Evolutionary conservation across 495 filamentous ascomycete species (phyloP), one percentile per base, ranked within the genome.

Genomic region (Parmelia sp.): DNA sequence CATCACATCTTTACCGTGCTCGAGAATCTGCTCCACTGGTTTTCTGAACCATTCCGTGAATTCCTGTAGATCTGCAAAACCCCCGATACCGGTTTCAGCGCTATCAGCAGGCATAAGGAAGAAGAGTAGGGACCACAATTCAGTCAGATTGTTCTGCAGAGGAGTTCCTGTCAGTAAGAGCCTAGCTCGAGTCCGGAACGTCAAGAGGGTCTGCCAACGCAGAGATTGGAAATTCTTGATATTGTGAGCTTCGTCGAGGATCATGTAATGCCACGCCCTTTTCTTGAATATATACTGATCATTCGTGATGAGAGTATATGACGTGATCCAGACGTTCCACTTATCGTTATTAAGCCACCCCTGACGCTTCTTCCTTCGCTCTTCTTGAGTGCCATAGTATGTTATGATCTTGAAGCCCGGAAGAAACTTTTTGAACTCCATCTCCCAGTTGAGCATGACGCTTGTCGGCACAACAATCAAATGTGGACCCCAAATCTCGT

Each of bases 381-480:
- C 93, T 65, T 97, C 94, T 70, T 89, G 86, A 47, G 84, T 89
- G 19, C 95, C 95, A 72, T 97, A 97, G 78, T 99, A 99, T 3
- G 92, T 92, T 66, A 97, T 85, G 65, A 97, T 92, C 72, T 96
- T 97, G 82, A 99, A 99, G 3, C 95, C 95, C 17, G 95, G 95
- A 58, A 91, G 92, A 87, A 92, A 99, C 74, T 97, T 97, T 71
- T 97, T 97, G 81, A 99, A 99, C 74, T 99, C 95, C 88, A 96
- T 97, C 73, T 97, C 95, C 95, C 95, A 99, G 73, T 99, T 99
- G 60, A 99, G 85, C 81, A 99, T 96, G 36, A 99, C 95, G 75
- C 92, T 96, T 12, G 95, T 97, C 3, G 95, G 95, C 10, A 99
- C 95, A 66, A 99, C 88, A 44, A 99, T 88, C 27, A 99, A 78